These are phyloP conservation scores for Cardamine chenopodiifolia DNA, from an alignment of 345 rosid genomes.

Conservation along the genomic window DNA sequence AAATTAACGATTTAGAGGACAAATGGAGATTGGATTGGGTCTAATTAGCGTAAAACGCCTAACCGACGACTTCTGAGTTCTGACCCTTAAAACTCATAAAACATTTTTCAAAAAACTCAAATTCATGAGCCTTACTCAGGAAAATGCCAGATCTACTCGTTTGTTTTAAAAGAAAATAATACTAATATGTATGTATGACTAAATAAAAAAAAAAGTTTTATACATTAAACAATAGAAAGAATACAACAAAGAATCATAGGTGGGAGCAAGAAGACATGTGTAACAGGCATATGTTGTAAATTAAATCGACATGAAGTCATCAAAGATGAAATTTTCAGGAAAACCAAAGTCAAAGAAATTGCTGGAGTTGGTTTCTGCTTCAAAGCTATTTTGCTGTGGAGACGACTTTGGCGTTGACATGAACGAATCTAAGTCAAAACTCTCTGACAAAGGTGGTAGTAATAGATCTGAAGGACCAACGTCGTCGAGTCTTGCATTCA, in stretches of 20 bases:
- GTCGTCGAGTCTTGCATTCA: slow-evolving; percentile 11
- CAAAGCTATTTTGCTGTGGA: slow-evolving; percentile 53
- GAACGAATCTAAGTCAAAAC: slow-evolving; percentile 56
- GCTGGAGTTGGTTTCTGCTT: slow-evolving; percentile 71
- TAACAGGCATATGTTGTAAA: background rate
- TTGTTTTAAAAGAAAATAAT: background rate
- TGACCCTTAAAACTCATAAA: too few species aligned
- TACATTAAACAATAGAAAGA: slow-evolving; percentile 22
- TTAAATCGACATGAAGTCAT: slow-evolving; percentile 60
- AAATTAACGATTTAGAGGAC: background rate
- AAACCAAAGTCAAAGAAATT: slow-evolving; percentile 73
- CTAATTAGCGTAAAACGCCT: background rate
- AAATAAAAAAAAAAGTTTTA: slow-evolving; percentile 2
- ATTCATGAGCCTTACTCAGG: too few species aligned
- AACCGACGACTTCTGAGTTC: background rate
- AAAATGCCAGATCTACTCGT: background rate
- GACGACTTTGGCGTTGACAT: slow-evolving; percentile 64
- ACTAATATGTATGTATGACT: background rate
- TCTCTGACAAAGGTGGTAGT: slow-evolving; percentile 38
- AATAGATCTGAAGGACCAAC: background rate
- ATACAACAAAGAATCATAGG: slow-evolving; percentile 36
- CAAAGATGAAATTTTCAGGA: slow-evolving; percentile 67
- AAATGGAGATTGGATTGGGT: background rate
- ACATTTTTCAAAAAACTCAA: too few species aligned
- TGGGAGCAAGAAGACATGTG: background rate